A percentile compares a stretch with the other conserved stretches of the same genome.
These are phyloP conservation scores for Orychophragmus violaceus DNA, from an alignment of 345 rosid species.

Conservation along the genomic window DNA sequence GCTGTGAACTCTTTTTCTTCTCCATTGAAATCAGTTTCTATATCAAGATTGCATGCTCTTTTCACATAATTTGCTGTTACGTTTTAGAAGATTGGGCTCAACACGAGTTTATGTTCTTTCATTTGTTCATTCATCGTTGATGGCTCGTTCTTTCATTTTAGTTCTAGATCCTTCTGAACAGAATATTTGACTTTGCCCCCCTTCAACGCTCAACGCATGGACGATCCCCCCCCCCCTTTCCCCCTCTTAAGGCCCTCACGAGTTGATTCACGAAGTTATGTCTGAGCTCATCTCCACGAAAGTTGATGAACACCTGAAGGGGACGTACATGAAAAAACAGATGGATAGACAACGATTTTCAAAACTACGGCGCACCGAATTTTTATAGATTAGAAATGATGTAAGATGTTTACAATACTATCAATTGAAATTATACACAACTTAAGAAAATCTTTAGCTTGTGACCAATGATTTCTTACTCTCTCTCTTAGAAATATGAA, in stretches of 20 bases:
- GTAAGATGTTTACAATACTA: too few relatives aligned
- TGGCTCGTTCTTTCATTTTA: neutral
- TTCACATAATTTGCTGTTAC: neutral
- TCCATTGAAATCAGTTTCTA: neutral
- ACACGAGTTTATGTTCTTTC: neutral
- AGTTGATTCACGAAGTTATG: neutral
- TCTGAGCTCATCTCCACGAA: neutral
- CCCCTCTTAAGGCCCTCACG: neutral
- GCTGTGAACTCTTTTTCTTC: neutral
- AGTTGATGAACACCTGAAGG: neutral
- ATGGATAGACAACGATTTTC: too few relatives aligned
- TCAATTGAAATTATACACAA: too few relatives aligned
- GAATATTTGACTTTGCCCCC: neutral
- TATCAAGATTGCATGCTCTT: neutral
- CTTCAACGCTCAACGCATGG: neutral
- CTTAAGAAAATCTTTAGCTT: too few relatives aligned
- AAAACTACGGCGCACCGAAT: too few relatives aligned
- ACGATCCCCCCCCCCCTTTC: neutral
- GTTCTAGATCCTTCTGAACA: neutral
- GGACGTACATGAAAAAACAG: neutral
- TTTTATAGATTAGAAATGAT: too few relatives aligned
- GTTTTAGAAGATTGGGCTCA: neutral
- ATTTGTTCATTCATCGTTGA: neutral
- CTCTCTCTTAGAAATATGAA: too few relatives aligned
- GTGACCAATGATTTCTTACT: too few relatives aligned